Conservation (phyloP, 805 yeast species). For the Monosporozyma aerobia region DNA sequence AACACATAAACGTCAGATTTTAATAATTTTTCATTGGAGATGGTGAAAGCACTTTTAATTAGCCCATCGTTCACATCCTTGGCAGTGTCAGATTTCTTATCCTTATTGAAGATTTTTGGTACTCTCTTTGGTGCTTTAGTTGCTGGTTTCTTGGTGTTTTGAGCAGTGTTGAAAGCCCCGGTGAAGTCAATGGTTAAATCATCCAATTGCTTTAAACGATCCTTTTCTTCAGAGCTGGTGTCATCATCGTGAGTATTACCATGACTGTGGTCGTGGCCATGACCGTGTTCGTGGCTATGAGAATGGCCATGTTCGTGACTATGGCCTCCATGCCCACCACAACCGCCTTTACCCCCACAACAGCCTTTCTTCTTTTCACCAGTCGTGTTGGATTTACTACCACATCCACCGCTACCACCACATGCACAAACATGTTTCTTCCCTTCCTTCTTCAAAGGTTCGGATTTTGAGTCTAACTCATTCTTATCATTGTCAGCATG, state of each 20-base stretch:
- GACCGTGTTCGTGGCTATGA: constrained; percentile 1
- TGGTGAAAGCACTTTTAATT: constrained; percentile 29
- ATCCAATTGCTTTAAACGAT: constrained; percentile 6
- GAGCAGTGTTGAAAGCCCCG: constrained; percentile 23
- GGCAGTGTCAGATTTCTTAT: not conserved
- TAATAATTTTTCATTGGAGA: constrained; percentile 35
- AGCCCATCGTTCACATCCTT: constrained; percentile 8
- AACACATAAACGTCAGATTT: constrained; percentile 58
- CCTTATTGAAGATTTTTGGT: constrained; percentile 10
- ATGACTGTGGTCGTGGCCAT: not conserved
- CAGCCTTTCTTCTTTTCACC: constrained; percentile 13
- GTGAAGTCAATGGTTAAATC: constrained; percentile 35
- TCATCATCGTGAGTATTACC: not conserved
- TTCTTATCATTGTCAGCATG: not conserved
- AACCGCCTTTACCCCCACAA: constrained; percentile 2
- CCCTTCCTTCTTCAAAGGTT: not conserved
- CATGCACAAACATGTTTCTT: constrained; percentile 3
- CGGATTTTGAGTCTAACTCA: not conserved
- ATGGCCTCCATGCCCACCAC: constrained; percentile 1
- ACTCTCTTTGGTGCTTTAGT: not conserved
- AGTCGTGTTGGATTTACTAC: constrained; percentile 2
- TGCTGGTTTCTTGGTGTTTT: constrained; percentile 6
- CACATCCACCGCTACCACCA: constrained; percentile 14
- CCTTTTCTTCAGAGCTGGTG: not conserved
- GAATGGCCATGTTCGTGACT: not conserved